These are phyloP conservation scores for Rehmannia glutinosa DNA, from an alignment of 257 asterid genomes.

Conservation along the genomic window DNA sequence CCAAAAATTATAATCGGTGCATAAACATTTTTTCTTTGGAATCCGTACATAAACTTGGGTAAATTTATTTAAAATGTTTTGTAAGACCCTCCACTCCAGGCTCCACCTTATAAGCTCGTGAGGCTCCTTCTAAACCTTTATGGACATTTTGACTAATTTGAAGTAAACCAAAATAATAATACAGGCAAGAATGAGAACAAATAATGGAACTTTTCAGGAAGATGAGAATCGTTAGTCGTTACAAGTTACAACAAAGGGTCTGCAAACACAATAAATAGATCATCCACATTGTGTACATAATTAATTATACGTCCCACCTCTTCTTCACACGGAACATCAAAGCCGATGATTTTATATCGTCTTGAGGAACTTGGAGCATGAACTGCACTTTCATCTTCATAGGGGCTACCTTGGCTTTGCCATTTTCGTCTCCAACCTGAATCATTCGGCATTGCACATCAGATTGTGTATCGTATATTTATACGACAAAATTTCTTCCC, in stretches of 20 bases:
- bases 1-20: no score
- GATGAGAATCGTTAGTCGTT: conserved; percentile 17
- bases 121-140: not conserved
- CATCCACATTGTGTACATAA: not conserved
- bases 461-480: not conserved
- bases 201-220: not conserved
- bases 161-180: not conserved
- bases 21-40: no score
- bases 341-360: conserved; percentile 59
- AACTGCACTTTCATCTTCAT: conserved; percentile 91
- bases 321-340: conserved; percentile 88
- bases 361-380: conserved; percentile 97
- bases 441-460: not conserved
- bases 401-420: conserved; percentile 80
- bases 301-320: conserved; percentile 78
- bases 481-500: not conserved
- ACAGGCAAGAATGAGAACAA: not conserved
- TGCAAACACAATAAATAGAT: not conserved
- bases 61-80: no score
- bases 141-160: not conserved
- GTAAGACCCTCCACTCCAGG: no score
- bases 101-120: no score
- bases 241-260: conserved; percentile 13
- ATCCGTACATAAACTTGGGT: no score
- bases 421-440: conserved; percentile 82